A percentile compares a stretch with the other conserved stretches of the same genome.
Evolutionary conservation across 2,329 filamentous ascomycete genomes (phyloP).

Genomic region (Sclerotinia nivalis): DNA sequence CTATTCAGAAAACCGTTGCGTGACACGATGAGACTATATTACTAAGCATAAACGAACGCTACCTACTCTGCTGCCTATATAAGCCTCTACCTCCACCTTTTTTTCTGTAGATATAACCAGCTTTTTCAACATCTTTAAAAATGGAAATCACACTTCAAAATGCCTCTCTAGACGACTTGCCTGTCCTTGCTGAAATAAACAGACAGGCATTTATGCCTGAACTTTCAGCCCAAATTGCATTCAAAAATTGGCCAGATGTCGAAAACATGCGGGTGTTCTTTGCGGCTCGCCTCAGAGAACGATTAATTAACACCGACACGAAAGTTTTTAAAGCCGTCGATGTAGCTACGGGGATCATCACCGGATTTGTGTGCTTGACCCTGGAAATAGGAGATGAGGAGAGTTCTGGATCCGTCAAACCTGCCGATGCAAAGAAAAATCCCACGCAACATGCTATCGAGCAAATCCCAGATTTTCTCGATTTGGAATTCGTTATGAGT

Average conservation of each 20-base stretch:
- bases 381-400: not conserved
- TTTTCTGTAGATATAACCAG: no score
- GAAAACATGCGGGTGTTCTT: not conserved
- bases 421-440: not conserved
- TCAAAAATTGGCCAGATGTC: not conserved
- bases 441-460: not conserved
- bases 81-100: no score
- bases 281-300: not conserved
- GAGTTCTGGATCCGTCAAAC: not conserved
- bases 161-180: not conserved
- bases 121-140: no score
- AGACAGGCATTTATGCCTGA: not conserved
- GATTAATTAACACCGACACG: not conserved
- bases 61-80: no score
- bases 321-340: not conserved
- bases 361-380: not conserved
- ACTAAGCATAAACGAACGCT: no score
- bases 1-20: no score
- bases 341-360: not conserved
- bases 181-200: not conserved
- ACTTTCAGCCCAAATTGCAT: not conserved
- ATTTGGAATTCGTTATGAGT: slow-evolving; percentile 3
- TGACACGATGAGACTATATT: no score
- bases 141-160: no score
- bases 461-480: slow-evolving; percentile 2